Base-by-base conservation (phyloP, 352 stramenopile species). In the Thalassiosira livingstoniorum region DNA sequence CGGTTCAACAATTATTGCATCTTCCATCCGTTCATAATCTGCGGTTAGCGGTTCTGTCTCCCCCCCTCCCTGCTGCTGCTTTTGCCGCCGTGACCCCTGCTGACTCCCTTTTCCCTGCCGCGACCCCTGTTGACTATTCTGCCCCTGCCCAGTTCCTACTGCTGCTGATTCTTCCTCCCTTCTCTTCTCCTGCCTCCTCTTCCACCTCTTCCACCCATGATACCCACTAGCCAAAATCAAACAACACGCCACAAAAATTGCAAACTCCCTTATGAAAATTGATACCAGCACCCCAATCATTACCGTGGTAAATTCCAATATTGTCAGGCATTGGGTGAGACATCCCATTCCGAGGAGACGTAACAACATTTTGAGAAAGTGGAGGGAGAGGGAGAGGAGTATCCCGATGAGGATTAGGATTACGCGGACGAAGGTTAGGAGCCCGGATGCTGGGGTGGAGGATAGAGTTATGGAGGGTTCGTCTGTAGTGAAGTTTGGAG, bases 341-440 rank as follows among this genome's bases (percentile, higher is more conserved):
- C 80, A 88, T 57, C 84, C 80, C 55, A 43, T 51, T 23, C 80
- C 78, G n/a, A 87, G 57, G 1, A 88, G 23, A 10, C 84, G 61
- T 11, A 90, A 53, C 4, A 90, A 23, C 74, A 90, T 86, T 80
- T 90, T 90, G 55, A 86, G 80, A 25, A 87, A 79, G 76, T 90
- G 80, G 0, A 90, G 71, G 18, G 39, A 72, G 0, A 90, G n/a
- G 23, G 84, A 71, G 18, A 90, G 62, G 27, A 77, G 27, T 29
- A 86, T 82, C 13, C 84, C 84, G 39, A 80, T 35, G 7, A 75
- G 43, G 0, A 87, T 54, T 21, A 90, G 64, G 18, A 86, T 66
- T 25, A 82, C 25, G 74, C 84, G 75, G 13, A 77, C 55, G 66
- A 90, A 88, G 23, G 61, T 53, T 25, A 37, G 15, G 4, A 78